Percentiles rank a stretch among this genome's conserved stretches.
These are phyloP conservation scores for Tolypocladium cylindrosporum DNA, from an alignment of 2,329 filamentous ascomycete genomes.

Conservation along the genomic window DNA sequence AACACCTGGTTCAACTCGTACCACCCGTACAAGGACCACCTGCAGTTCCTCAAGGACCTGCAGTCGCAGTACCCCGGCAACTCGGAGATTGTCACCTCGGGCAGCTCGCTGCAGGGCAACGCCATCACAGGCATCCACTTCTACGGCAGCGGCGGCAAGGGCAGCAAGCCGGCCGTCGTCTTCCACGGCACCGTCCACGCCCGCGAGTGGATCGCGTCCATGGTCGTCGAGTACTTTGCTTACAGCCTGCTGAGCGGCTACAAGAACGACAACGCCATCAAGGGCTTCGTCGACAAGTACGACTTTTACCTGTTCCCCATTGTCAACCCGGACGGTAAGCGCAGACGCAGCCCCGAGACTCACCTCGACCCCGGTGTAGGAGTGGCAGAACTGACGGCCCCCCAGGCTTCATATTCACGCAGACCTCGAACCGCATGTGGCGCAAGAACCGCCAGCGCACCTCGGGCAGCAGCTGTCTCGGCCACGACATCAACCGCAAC, in stretches of 20 bases:
- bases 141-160: slow-evolving; percentile 34
- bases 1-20: slow-evolving; percentile 42
- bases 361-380: not conserved
- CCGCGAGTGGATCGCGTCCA: slow-evolving; percentile 49
- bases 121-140: slow-evolving; percentile 53
- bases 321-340: slow-evolving; percentile 49
- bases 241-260: slow-evolving; percentile 39
- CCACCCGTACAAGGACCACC: slow-evolving; percentile 40
- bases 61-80: slow-evolving; percentile 30
- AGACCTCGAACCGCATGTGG: slow-evolving; percentile 48
- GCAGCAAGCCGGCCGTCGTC: slow-evolving; percentile 40
- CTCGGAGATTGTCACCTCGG: slow-evolving; percentile 38
- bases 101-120: slow-evolving; percentile 35
- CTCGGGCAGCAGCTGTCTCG: slow-evolving; percentile 30
- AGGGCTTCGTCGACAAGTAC: slow-evolving; percentile 44
- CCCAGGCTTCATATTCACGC: slow-evolving; percentile 47
- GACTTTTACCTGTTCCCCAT: slow-evolving; percentile 58
- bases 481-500: slow-evolving; percentile 50
- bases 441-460: slow-evolving; percentile 46
- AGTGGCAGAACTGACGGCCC: no score
- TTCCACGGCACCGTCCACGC: slow-evolving; percentile 50
- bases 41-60: slow-evolving; percentile 36
- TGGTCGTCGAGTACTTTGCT: slow-evolving; percentile 44
- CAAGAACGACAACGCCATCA: slow-evolving; percentile 23
- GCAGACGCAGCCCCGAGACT: not conserved